Conservation (phyloP, 2,329 filamentous ascomycete genomes). For the Fusarium austroafricanum region DNA sequence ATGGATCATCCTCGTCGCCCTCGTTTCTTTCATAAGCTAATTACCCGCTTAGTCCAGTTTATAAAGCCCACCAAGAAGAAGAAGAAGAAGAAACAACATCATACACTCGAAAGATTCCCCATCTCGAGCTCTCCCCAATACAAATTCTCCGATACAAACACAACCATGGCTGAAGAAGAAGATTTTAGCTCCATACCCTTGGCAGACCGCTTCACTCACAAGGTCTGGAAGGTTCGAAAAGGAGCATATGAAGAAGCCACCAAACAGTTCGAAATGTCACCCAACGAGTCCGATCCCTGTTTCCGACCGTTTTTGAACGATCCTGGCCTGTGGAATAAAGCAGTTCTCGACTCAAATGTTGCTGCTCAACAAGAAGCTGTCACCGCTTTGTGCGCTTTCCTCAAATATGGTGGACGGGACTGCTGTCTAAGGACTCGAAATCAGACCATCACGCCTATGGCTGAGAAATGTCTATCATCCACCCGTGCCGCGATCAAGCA, state of each 20-base stretch:
- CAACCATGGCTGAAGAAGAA: constrained; percentile 83
- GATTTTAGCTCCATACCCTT: constrained; percentile 84
- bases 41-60: constrained; percentile 46
- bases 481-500: constrained; percentile 90
- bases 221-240: constrained; percentile 95
- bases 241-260: constrained; percentile 92
- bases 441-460: constrained; percentile 79
- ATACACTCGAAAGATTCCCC: constrained; percentile 39
- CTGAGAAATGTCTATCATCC: constrained; percentile 91
- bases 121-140: constrained; percentile 34
- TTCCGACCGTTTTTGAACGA: constrained; percentile 92
- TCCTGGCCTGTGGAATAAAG: constrained; percentile 87
- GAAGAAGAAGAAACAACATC: constrained; percentile 29
- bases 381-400: constrained; percentile 86
- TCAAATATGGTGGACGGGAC: constrained; percentile 88
- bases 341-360: constrained; percentile 94
- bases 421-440: constrained; percentile 82
- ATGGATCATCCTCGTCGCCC: constrained; percentile 44
- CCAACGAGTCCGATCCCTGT: constrained; percentile 85
- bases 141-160: constrained; percentile 28
- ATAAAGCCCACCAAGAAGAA: constrained; percentile 39
- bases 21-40: constrained; percentile 49
- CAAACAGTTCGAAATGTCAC: constrained; percentile 85
- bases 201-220: constrained; percentile 84
- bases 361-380: constrained; percentile 96